Evolutionary conservation across 2,329 filamentous ascomycete genomes (phyloP).

Genomic region (Colletotrichum lindemuthianum): DNA sequence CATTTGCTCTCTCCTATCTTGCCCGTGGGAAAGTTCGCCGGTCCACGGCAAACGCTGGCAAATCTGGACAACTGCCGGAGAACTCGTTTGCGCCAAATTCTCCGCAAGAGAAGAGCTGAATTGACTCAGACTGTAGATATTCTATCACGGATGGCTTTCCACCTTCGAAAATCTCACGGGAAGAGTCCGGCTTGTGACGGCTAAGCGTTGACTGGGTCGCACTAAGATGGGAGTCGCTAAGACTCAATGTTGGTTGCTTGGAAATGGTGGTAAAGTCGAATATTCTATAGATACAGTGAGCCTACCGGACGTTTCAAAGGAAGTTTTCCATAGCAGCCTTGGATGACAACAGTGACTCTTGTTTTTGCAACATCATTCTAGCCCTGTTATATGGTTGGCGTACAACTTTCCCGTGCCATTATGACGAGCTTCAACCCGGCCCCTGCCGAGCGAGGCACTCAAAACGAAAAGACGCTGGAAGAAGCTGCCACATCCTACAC

Average conservation of each 20-base stretch:
- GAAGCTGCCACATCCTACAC: not conserved
- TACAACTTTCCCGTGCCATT: no score
- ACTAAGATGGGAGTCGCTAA: not conserved
- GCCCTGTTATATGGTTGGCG: no score
- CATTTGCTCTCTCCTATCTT: not conserved
- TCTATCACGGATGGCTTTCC: not conserved
- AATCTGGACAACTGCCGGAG: conserved; percentile 6
- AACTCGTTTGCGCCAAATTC: not conserved
- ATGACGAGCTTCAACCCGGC: no score
- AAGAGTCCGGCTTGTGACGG: conserved; percentile 10
- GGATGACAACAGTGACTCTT: no score
- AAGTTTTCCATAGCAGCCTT: no score
- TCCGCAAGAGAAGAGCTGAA: not conserved
- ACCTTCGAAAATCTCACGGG: not conserved
- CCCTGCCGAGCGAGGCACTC: no score
- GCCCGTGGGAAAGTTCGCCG: conserved; percentile 13
- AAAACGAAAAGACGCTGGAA: no score
- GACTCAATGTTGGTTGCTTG: not conserved
- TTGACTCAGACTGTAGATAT: not conserved
- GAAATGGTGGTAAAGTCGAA: not conserved
- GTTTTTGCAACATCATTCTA: no score
- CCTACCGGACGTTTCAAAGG: no score
- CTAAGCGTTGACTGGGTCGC: not conserved
- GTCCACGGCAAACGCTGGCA: no score
- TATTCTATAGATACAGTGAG: no score